Percentiles rank a stretch among this genome's conserved stretches.
Conservation (phyloP, 164 flowering plant genomes). For the Tinospora cordifolia region DNA sequence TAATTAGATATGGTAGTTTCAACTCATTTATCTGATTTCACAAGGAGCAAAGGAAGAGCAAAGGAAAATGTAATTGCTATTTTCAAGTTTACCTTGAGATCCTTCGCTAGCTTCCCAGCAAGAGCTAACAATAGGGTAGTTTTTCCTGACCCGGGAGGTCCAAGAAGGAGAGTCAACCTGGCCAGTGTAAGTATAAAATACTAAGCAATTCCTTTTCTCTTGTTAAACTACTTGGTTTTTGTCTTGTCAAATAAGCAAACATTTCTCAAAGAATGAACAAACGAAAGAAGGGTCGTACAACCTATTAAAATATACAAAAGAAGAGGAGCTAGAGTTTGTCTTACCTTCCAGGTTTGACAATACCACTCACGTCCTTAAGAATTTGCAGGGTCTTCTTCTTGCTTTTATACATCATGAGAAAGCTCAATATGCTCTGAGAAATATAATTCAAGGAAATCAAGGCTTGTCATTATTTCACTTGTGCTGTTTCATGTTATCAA, state of each 20-base stretch:
- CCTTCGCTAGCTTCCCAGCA: conserved; percentile 35
- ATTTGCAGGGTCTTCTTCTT: conserved; percentile 22
- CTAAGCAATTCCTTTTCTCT: conserved; percentile 4
- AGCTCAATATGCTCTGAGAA: conserved; percentile 21
- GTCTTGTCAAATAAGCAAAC: background rate
- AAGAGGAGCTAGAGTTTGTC: background rate
- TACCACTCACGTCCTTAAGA: conserved; percentile 27
- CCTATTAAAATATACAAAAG: background rate
- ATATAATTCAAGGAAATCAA: background rate
- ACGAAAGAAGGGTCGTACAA: background rate
- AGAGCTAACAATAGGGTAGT: conserved; percentile 31
- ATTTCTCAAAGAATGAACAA: background rate
- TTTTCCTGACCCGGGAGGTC: conserved; percentile 33
- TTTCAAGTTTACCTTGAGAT: conserved; percentile 30
- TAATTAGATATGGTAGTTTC: background rate
- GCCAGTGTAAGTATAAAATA: background rate
- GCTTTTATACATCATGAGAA: conserved; percentile 17
- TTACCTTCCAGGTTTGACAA: conserved; percentile 35
- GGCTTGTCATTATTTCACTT: background rate
- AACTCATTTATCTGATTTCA: background rate
- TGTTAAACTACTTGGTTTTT: background rate
- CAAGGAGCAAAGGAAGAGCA: background rate
- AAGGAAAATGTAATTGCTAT: background rate
- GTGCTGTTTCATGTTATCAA: background rate
- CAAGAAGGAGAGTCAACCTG: conserved; percentile 39